Evolutionary conservation across 768 basidiomycete species (phyloP).

Genomic region (Trametes cingulata): DNA sequence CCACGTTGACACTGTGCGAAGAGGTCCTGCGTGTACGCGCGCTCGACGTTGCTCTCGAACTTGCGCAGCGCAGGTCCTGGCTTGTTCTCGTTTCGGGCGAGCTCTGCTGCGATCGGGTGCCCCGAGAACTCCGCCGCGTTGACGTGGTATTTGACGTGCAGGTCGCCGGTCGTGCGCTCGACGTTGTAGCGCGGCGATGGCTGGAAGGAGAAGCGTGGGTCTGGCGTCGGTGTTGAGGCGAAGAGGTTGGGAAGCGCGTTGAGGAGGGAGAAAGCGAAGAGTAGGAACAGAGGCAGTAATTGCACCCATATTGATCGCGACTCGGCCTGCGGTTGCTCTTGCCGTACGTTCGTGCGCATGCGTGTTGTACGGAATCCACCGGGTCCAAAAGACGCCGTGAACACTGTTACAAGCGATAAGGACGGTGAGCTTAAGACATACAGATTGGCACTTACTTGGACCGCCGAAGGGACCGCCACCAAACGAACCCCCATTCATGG

Average conservation of each 20-base stretch:
- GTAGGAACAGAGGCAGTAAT: conserved; percentile 79
- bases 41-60: conserved; percentile 82
- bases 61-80: conserved; percentile 43
- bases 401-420: conserved; percentile 44
- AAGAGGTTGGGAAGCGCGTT: conserved; percentile 81
- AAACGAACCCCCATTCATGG: conserved; percentile 50
- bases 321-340: conserved; percentile 41
- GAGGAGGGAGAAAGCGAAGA: conserved; percentile 83
- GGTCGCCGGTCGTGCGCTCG: conserved; percentile 67
- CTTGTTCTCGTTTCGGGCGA: conserved; percentile 44
- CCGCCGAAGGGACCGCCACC: conserved; percentile 37
- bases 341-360: conserved; percentile 45
- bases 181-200: conserved; percentile 60
- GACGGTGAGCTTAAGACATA: conserved; percentile 1
- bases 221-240: conserved; percentile 62
- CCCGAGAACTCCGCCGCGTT: conserved; percentile 71
- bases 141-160: conserved; percentile 84
- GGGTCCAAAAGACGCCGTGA: conserved; percentile 77
- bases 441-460: conserved; percentile 22
- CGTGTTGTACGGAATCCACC: conserved; percentile 80
- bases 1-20: conserved; percentile 73
- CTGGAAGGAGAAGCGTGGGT: conserved; percentile 78
- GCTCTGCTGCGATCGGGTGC: conserved; percentile 79
- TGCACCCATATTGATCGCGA: conserved; percentile 70
- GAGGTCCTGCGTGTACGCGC: conserved; percentile 67